Conservation (phyloP, 1,139 yeast genomes). For the Sugiyamaella xylanicola region DNA sequence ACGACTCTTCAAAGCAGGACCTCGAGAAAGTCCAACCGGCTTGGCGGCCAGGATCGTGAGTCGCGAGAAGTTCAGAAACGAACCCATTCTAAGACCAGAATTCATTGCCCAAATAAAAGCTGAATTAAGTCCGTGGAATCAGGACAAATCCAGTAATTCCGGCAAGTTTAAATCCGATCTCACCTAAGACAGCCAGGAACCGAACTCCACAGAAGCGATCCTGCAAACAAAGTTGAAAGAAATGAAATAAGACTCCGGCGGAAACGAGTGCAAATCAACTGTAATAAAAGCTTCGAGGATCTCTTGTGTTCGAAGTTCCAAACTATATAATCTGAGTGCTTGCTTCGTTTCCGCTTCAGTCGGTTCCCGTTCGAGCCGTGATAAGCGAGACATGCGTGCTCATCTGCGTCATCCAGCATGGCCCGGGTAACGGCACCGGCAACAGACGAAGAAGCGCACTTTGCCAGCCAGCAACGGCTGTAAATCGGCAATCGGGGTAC, state of each 20-base stretch:
- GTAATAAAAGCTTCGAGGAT: too few relatives aligned
- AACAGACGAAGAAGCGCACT: too few relatives aligned
- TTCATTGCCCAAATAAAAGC: neutral
- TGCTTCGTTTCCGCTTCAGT: too few relatives aligned
- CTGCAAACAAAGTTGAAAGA: too few relatives aligned
- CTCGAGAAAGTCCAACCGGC: neutral
- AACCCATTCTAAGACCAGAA: neutral
- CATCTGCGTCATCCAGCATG: neutral
- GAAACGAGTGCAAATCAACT: too few relatives aligned
- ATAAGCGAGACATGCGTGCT: neutral
- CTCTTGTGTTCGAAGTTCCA: too few relatives aligned
- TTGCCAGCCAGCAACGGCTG: too few relatives aligned
- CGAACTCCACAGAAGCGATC: too few relatives aligned
- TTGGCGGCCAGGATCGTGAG: neutral
- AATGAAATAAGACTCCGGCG: too few relatives aligned
- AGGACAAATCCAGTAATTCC: neutral
- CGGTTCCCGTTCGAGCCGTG: neutral
- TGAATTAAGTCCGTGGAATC: neutral
- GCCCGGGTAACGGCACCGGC: conserved; percentile 1
- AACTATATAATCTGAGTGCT: too few relatives aligned
- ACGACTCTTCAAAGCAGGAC: neutral
- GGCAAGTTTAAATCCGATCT: neutral
- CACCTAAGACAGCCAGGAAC: neutral
- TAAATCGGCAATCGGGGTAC: too few relatives aligned
- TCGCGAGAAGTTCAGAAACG: neutral